These are phyloP conservation scores for Isoetes taiwanensis DNA, from an alignment of 75 land plant genomes.

Conservation along the genomic window DNA sequence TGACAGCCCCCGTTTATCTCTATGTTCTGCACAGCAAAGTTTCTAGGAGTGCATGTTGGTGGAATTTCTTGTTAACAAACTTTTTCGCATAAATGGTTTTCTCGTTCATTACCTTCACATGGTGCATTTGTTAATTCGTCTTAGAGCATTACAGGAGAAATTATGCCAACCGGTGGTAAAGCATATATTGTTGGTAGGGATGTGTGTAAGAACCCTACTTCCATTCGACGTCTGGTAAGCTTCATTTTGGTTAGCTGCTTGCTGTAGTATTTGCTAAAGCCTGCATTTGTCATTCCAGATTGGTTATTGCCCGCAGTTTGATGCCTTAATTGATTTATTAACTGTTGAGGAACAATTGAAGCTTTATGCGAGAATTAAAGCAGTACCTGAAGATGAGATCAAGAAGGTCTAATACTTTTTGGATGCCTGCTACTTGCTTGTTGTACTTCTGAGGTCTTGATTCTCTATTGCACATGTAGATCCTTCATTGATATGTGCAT, in stretches of 20 bases:
- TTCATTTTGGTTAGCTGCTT: background rate
- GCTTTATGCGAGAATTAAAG: conserved; percentile 80
- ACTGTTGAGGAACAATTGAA: conserved; percentile 81
- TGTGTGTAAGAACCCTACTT: conserved; percentile 45
- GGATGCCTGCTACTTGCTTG: background rate
- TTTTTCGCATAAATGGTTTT: too few relatives aligned
- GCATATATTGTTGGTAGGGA: conserved; percentile 65
- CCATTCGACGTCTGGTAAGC: conserved; percentile 44
- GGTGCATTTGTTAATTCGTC: background rate
- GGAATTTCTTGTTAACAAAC: too few relatives aligned
- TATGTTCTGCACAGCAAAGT: too few relatives aligned
- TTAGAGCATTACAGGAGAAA: conserved; percentile 37
- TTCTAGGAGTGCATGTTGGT: too few relatives aligned
- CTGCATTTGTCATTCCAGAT: conserved; percentile 28
- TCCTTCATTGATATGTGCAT: too few relatives aligned
- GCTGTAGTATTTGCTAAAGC: background rate
- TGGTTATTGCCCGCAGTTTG: conserved; percentile 93
- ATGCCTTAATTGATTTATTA: conserved; percentile 69
- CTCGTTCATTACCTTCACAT: too few relatives aligned
- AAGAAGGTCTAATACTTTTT: conserved; percentile 25
- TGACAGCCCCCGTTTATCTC: too few relatives aligned
- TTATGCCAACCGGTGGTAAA: conserved; percentile 47
- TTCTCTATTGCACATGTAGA: background rate
- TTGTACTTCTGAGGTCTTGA: background rate
- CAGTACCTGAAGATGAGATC: conserved; percentile 42